A percentile compares a stretch with the other conserved stretches of the same genome.
Evolutionary conservation across 148 eudicot species (phyloP).

Genomic region (Oxyria digyna): DNA sequence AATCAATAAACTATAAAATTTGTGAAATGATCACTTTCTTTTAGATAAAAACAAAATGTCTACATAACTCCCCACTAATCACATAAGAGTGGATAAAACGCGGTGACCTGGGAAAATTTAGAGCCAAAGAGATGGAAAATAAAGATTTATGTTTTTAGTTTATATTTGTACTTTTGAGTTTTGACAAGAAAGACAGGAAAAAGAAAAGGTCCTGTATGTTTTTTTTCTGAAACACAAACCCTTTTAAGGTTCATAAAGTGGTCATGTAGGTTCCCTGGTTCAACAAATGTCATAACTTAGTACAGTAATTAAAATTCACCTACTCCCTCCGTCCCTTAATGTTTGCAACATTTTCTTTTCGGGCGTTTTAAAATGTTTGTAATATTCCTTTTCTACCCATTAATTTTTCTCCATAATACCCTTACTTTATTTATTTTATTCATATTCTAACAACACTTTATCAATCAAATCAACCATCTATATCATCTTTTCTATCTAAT

Average conservation of each 20-base stretch:
- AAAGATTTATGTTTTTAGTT: no score
- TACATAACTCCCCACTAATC: background rate
- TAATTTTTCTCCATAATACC: no score
- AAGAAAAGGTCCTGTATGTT: background rate
- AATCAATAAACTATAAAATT: background rate
- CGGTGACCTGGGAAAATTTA: background rate
- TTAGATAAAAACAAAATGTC: no score
- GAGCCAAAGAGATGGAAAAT: background rate
- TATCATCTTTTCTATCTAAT: no score
- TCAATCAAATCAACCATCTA: no score
- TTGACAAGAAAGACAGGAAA: background rate
- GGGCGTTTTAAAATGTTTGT: no score
- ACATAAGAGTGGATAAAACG: background rate
- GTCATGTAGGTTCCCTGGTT: background rate
- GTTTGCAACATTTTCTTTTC: no score
- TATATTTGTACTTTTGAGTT: slow-evolving; percentile 1
- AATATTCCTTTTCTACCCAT: no score
- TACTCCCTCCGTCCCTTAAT: no score
- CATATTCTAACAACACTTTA: no score
- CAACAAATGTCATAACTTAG: background rate
- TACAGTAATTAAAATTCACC: background rate
- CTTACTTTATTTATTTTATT: no score
- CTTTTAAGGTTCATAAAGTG: background rate
- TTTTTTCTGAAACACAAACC: background rate
- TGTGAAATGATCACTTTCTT: background rate